Evolutionary conservation across 192 early-diverging fungal genomes (phyloP).

Genomic region (Entrophospora sp.): DNA sequence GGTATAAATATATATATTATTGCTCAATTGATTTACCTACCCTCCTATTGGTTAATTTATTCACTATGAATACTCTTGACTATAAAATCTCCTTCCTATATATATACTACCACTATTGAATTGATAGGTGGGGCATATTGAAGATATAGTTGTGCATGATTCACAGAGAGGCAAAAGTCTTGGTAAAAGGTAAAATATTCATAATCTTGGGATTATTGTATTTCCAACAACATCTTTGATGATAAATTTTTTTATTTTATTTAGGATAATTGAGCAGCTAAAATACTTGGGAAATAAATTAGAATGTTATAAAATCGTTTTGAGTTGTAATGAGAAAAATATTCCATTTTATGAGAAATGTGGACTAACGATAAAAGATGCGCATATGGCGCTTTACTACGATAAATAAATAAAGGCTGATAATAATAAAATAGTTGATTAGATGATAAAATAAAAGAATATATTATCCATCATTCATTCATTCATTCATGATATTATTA

Average conservation of each 20-base stretch:
- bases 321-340: slow-evolving; percentile 66
- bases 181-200: slow-evolving; percentile 36
- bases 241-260: not conserved
- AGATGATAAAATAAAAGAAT: no score
- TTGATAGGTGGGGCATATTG: slow-evolving; percentile 75
- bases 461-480: no score
- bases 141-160: slow-evolving; percentile 77
- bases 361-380: slow-evolving; percentile 66
- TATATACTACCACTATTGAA: not conserved
- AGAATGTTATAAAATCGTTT: slow-evolving; percentile 89
- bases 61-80: not conserved
- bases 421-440: no score
- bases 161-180: slow-evolving; percentile 64
- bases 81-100: not conserved
- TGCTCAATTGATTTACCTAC: not conserved
- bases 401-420: no score
- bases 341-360: slow-evolving; percentile 91
- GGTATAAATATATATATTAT: slow-evolving; percentile 23
- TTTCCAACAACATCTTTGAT: not conserved
- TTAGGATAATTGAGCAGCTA: slow-evolving; percentile 77
- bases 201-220: not conserved
- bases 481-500: no score
- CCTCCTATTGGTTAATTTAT: not conserved
- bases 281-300: slow-evolving; percentile 59
- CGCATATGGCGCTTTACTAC: slow-evolving; percentile 59